Percentiles rank a stretch among this genome's conserved stretches.
Evolutionary conservation across 148 eudicot genomes (phyloP).

Genomic region (Chenopodium suecicum): DNA sequence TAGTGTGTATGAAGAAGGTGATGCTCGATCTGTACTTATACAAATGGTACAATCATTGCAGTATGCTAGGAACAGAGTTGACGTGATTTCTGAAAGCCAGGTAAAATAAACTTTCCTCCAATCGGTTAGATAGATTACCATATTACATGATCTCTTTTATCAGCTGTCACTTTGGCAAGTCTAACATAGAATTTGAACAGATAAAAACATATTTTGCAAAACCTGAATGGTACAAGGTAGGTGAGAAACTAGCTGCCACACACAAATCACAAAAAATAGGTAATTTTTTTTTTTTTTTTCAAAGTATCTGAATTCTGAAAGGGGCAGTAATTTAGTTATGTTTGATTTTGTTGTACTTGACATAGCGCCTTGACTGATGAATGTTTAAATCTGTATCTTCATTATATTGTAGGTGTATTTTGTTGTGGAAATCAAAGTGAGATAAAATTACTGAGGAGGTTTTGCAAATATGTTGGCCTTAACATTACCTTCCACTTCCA

Average conservation of each 20-base stretch:
- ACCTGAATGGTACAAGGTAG: neutral
- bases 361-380: too few relatives aligned
- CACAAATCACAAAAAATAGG: neutral
- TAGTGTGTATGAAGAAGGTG: neutral
- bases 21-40: neutral
- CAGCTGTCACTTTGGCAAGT: neutral
- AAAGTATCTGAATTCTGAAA: neutral
- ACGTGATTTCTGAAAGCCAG: neutral
- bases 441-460: too few relatives aligned
- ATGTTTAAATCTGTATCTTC: too few relatives aligned
- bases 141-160: neutral
- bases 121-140: neutral
- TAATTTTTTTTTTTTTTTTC: too few relatives aligned
- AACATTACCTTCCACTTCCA: too few relatives aligned
- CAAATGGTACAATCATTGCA: neutral
- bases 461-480: too few relatives aligned
- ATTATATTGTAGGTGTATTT: too few relatives aligned
- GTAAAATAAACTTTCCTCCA: neutral
- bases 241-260: neutral
- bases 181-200: neutral
- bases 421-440: too few relatives aligned
- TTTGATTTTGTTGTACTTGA: too few relatives aligned
- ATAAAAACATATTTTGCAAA: neutral
- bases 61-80: neutral
- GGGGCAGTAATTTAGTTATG: neutral